Conservation (phyloP, 2,329 filamentous ascomycete genomes). For the Epicoccum sorghinum region DNA sequence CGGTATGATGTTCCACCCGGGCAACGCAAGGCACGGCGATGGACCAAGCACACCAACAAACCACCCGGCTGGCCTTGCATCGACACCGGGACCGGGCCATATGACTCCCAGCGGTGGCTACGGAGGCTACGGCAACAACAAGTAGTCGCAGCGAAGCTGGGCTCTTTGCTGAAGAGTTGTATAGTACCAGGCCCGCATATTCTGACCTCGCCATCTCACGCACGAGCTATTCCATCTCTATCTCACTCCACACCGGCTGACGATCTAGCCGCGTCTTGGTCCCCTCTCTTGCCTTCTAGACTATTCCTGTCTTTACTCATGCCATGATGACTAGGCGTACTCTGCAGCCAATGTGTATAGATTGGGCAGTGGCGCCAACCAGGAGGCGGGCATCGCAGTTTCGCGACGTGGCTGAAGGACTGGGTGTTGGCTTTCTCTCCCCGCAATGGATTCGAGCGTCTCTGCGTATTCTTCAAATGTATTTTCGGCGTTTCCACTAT, state of each 20-base stretch:
- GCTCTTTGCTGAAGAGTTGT: conserved; percentile 10
- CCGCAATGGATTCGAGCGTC: background rate
- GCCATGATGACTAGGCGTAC: too few relatives aligned
- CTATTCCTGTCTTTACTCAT: too few relatives aligned
- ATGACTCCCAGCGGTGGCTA: conserved; percentile 83
- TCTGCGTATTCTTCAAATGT: background rate
- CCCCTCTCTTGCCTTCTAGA: too few relatives aligned
- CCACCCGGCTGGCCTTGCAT: conserved; percentile 57
- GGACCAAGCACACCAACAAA: conserved; percentile 73
- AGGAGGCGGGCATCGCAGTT: too few relatives aligned
- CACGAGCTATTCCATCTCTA: background rate
- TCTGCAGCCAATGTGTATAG: too few relatives aligned
- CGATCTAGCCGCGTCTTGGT: too few relatives aligned
- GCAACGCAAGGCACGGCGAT: conserved; percentile 49
- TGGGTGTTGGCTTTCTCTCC: too few relatives aligned
- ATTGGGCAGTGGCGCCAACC: too few relatives aligned
- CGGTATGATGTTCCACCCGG: conserved; percentile 49
- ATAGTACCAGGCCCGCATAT: conserved; percentile 4
- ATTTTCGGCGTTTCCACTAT: conserved; percentile 10
- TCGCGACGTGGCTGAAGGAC: too few relatives aligned
- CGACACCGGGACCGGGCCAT: conserved; percentile 65
- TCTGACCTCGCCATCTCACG: background rate
- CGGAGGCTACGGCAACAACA: conserved; percentile 57
- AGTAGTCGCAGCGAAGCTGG: conserved; percentile 4
- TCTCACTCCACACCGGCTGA: too few relatives aligned